Evolutionary conservation across 805 yeast genomes (phyloP).

Genomic region (Saccharomycopsis sp.): DNA sequence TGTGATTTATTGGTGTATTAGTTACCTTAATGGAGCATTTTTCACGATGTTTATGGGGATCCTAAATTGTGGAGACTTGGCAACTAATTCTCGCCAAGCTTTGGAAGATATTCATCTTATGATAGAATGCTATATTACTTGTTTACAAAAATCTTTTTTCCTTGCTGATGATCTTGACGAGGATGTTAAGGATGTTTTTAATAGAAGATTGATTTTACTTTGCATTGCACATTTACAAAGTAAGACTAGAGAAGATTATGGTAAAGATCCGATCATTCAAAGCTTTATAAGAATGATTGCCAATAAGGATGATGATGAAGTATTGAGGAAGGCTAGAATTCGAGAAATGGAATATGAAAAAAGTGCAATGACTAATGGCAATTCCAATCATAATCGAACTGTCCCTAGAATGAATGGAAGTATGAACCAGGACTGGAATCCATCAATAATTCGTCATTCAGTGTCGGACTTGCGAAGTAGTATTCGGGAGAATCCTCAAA

Average conservation of each 20-base stretch:
- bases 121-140: slow-evolving; percentile 10
- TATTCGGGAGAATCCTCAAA: too few relatives aligned
- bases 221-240: slow-evolving; percentile 14
- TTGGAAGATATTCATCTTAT: slow-evolving; percentile 9
- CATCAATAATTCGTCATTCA: too few relatives aligned
- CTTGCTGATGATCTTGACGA: background rate
- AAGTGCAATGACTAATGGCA: background rate
- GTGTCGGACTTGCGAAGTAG: too few relatives aligned
- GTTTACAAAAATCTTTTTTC: slow-evolving; percentile 1
- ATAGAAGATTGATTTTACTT: slow-evolving; percentile 11
- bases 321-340: background rate
- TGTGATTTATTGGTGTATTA: slow-evolving; percentile 7
- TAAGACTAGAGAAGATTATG: slow-evolving; percentile 4
- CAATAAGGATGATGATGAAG: background rate
- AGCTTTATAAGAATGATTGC: background rate
- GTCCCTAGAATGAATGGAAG: too few relatives aligned
- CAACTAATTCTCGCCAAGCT: background rate
- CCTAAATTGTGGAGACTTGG: background rate
- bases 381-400: too few relatives aligned
- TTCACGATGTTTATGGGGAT: slow-evolving; percentile 11
- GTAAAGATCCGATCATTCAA: background rate
- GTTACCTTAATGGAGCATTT: slow-evolving; percentile 13
- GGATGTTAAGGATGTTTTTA: slow-evolving; percentile 10
- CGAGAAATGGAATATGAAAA: too few relatives aligned
- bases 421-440: too few relatives aligned